These are phyloP conservation scores for Hanseniaspora vineae DNA, from an alignment of 805 yeast genomes.

Conservation along the genomic window DNA sequence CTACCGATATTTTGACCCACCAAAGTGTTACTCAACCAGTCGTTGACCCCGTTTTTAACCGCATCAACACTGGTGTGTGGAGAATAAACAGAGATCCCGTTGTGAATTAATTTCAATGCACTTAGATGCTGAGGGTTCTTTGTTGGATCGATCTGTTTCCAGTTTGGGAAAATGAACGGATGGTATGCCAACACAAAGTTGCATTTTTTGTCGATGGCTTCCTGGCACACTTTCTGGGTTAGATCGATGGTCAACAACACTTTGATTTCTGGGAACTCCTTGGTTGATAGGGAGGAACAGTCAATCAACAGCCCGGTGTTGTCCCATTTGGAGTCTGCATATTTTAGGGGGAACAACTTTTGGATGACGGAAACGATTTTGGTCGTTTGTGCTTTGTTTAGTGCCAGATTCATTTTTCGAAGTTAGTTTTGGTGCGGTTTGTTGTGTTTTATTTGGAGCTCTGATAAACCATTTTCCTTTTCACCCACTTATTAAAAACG, in stretches of 20 bases:
- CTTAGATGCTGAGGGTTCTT: slow-evolving; percentile 73
- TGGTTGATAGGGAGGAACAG: slow-evolving; percentile 27
- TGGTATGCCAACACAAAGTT: slow-evolving; percentile 74
- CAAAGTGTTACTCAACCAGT: slow-evolving; percentile 66
- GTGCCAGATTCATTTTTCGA: slow-evolving; percentile 6
- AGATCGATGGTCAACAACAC: slow-evolving; percentile 71
- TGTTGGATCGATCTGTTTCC: slow-evolving; percentile 53
- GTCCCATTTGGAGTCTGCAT: slow-evolving; percentile 89
- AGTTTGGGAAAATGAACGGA: slow-evolving; percentile 86
- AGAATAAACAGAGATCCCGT: slow-evolving; percentile 77
- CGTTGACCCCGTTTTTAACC: slow-evolving; percentile 86
- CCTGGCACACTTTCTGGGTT: slow-evolving; percentile 72
- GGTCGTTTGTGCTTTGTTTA: slow-evolving; percentile 26
- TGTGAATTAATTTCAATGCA: slow-evolving; percentile 54
- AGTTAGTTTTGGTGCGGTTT: not conserved
- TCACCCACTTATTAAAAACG: too few relatives aligned
- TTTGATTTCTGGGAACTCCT: slow-evolving; percentile 6
- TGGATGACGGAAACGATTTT: slow-evolving; percentile 43
- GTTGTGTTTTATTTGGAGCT: too few relatives aligned
- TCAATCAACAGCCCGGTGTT: slow-evolving; percentile 87
- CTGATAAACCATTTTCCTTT: too few relatives aligned
- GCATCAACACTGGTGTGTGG: slow-evolving; percentile 98
- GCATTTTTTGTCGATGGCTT: slow-evolving; percentile 49
- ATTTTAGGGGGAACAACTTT: slow-evolving; percentile 61
- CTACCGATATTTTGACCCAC: slow-evolving; percentile 14